Evolutionary conservation across 805 yeast genomes (phyloP).

Genomic region (Candida krabiensis): DNA sequence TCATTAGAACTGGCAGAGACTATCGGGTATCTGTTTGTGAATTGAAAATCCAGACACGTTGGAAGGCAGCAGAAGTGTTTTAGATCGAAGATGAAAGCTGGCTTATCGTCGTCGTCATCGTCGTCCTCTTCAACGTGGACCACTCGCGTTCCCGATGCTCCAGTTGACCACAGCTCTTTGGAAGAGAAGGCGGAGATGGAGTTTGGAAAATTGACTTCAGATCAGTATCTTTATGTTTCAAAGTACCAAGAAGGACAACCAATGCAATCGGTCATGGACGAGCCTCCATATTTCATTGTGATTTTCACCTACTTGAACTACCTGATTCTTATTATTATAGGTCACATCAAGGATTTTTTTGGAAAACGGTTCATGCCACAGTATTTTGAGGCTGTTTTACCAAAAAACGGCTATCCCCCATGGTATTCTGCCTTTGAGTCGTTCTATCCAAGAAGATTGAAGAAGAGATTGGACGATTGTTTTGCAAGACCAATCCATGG

Average conservation of each 20-base stretch:
- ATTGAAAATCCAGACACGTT: too few relatives aligned
- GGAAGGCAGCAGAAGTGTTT: too few relatives aligned
- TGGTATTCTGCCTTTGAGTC: constrained; percentile 92
- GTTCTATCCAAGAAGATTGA: constrained; percentile 89
- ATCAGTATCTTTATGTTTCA: constrained; percentile 64
- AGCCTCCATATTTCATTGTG: constrained; percentile 81
- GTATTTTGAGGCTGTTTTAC: constrained; percentile 64
- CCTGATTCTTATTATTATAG: constrained; percentile 79
- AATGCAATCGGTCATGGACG: constrained; percentile 65
- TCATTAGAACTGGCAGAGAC: too few relatives aligned
- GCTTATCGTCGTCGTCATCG: too few relatives aligned
- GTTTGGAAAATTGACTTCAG: constrained; percentile 67
- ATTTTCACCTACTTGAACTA: constrained; percentile 84
- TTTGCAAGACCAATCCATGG: constrained; percentile 96
- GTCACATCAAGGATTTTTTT: constrained; percentile 87
- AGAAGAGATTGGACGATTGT: constrained; percentile 88
- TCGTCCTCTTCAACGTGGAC: too few relatives aligned
- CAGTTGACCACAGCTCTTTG: constrained; percentile 24
- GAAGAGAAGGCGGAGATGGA: constrained; percentile 58
- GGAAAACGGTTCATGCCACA: constrained; percentile 73
- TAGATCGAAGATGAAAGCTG: too few relatives aligned
- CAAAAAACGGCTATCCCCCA: constrained; percentile 90
- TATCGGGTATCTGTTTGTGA: too few relatives aligned
- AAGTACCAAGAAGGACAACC: constrained; percentile 57
- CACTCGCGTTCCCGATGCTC: constrained; percentile 38